Conservation (phyloP, 1,139 yeast species). For the Blastobotrys raffinosifermentans region DNA sequence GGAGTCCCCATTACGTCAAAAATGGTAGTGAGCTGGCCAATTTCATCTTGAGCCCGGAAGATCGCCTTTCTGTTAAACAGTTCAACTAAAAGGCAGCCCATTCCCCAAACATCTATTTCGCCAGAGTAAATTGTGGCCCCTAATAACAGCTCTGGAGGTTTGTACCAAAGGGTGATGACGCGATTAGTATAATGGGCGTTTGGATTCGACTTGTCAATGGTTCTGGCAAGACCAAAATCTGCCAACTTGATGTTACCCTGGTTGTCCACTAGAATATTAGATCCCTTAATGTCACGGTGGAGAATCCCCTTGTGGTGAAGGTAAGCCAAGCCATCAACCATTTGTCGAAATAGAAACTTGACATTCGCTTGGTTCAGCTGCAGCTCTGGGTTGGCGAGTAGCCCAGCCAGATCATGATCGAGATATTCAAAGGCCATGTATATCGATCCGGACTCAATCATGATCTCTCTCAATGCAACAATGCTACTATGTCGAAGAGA, state of each 20-base stretch:
- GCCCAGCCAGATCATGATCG: constrained; percentile 89
- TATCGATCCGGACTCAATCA: constrained; percentile 72
- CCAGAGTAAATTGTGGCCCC: constrained; percentile 89
- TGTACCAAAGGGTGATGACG: constrained; percentile 93
- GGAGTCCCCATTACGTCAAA: constrained; percentile 89
- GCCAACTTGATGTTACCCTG: constrained; percentile 77
- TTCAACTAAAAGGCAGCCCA: constrained; percentile 86
- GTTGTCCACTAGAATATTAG: constrained; percentile 72
- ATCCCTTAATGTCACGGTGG: constrained; percentile 93
- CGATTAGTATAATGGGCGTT: constrained; percentile 67
- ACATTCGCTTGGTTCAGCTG: constrained; percentile 58
- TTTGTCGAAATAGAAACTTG: constrained; percentile 70
- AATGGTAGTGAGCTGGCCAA: constrained; percentile 72
- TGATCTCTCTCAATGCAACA: constrained; percentile 79
- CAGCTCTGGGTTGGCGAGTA: constrained; percentile 71
- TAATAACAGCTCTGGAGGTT: constrained; percentile 88
- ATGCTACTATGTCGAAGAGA: constrained; percentile 80
- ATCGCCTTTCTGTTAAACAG: constrained; percentile 68
- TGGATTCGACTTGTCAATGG: constrained; percentile 26
- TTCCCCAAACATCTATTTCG: constrained; percentile 96
- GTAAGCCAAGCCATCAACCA: constrained; percentile 74
- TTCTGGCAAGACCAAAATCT: constrained; percentile 89
- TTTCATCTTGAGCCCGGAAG: constrained; percentile 85
- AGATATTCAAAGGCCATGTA: constrained; percentile 91
- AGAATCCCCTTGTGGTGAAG: constrained; percentile 73